Base-by-base conservation (phyloP, 1,284 basidiomycete species). In the Porphyrellus sp. region DNA sequence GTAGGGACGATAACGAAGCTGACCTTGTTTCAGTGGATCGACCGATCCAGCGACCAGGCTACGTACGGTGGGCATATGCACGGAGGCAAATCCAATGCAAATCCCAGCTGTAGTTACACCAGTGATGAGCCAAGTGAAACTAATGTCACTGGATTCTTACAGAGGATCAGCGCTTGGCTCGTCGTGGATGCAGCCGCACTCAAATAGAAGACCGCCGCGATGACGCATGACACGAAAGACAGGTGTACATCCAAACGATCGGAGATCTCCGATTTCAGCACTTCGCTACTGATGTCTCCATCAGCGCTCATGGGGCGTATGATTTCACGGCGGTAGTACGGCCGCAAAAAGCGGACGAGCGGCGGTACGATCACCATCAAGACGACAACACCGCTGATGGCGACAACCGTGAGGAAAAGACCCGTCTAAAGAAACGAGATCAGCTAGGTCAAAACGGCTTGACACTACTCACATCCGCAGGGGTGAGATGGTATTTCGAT, bases 161-260 rank as follows among this genome's bases (percentile, higher is more conserved):
- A 62, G 7, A 60, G 5, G 20, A 58, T 39, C n/a, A 63, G 33
- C 1, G 18, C 34, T 25, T 7, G 24, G 8, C 4, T 24, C 5
- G 62, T 62, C 16, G 38, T 46, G 33, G 56, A 58, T 37, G 46
- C 43, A 20, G 57, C 59, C 4, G 63, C 60, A 20, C 58, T 16
- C 13, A 72, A 18, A 30, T 31, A 57, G 4, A 48, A 50, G 27
- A 61, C 2, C 0, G 48, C 63, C 16, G 52, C 34, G 40, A 64
- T 35, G 37, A 61, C 25, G 38, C 60, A 70, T 2, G 64, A 57
- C 8, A 42, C 48, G 15, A 68, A 25, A 20, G 59, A 54, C 44
- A 72, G 31, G 49, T 71, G 68, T 9, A 70, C 58, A 28, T 73
- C 65, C 24, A 73, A 49, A 20, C 30, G 57, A 51, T 72, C 71